Evolutionary conservation across 495 filamentous ascomycete species (phyloP), one percentile per base, ranked within the genome.

Genomic region (Hypoxylon subgilvum): DNA sequence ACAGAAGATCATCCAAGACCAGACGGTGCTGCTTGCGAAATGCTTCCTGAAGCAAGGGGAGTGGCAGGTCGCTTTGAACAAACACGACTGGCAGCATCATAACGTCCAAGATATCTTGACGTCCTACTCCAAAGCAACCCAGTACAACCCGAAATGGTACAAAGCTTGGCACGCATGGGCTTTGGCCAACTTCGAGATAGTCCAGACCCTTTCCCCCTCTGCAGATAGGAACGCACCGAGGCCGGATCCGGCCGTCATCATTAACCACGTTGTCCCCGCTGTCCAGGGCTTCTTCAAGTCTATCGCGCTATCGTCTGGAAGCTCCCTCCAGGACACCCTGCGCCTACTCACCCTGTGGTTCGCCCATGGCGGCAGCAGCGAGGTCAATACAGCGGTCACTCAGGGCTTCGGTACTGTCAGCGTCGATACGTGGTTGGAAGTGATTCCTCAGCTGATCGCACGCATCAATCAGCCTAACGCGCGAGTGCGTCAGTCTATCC

Each of bases 111-210:
- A 89, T 6, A 89, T 97, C 38, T 80, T 99, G 16, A 78, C 82
- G 28, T 90, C 94, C 6, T 99, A 97, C 72, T 83, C 85, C 13
- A 88, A 91, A 41, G 94, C 94, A 6, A 97, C 94, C 0, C 84
- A 88, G 18, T 96, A 95, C 74, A 90, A 97, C 60, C 85, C 87
- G 38, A 86, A 88, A 48, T 99, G 92, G 80, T 97, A 99, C 74
- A 99, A 97, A 73, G 94, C 94, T 14, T 99, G 94, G 94, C 94
- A 99, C 70, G 86, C 94, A 2, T 99, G 95, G 94, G 94, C 94
- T n/a, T 76, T 97, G 34, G 94, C 95, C 13, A 99, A 99, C 70
- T 99, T 97, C 66, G 93, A 99, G 71, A 92, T 97, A 32, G 92
- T 97, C 19, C 96, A 90, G 48, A 83, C 88, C 2, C 80, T 93